phyloP scores from a whole-genome alignment of 768 basidiomycete genomes.

The Tremella mesenterica region DNA sequence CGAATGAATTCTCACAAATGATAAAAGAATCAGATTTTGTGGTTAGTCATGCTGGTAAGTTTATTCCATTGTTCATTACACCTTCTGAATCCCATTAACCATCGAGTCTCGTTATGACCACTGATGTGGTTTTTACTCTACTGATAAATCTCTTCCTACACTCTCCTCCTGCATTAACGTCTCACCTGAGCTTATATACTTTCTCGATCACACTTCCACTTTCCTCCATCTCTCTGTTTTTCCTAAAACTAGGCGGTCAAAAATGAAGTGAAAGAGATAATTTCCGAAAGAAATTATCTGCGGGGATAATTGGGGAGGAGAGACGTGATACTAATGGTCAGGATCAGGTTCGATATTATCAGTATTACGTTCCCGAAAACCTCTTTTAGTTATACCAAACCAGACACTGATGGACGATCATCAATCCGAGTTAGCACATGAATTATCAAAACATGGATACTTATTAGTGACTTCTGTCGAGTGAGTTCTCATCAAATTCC shows the following conservation, averaged over 20 bases:
- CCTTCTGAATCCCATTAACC: neutral
- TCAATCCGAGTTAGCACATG: constrained; percentile 75
- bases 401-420: constrained; percentile 82
- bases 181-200: no score
- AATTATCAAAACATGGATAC: constrained; percentile 46
- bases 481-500: constrained; percentile 11
- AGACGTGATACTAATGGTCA: constrained; percentile 42
- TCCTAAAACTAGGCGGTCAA: no score
- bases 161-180: no score
- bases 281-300: no score
- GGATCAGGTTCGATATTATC: constrained; percentile 93
- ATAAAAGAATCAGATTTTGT: constrained; percentile 64
- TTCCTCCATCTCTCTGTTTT: no score
- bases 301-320: no score
- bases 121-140: neutral
- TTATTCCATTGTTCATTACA: neutral
- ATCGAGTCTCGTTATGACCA: neutral
- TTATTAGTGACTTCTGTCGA: constrained; percentile 22
- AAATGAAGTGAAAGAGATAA: no score
- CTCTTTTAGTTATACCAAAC: constrained; percentile 83
- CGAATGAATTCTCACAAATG: constrained; percentile 59
- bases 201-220: no score
- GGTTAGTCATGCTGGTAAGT: constrained; percentile 85
- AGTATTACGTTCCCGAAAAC: constrained; percentile 63
- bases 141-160: no score